Conservation (phyloP, 73 alveolate species). For the Symbiodinium natans region DNA sequence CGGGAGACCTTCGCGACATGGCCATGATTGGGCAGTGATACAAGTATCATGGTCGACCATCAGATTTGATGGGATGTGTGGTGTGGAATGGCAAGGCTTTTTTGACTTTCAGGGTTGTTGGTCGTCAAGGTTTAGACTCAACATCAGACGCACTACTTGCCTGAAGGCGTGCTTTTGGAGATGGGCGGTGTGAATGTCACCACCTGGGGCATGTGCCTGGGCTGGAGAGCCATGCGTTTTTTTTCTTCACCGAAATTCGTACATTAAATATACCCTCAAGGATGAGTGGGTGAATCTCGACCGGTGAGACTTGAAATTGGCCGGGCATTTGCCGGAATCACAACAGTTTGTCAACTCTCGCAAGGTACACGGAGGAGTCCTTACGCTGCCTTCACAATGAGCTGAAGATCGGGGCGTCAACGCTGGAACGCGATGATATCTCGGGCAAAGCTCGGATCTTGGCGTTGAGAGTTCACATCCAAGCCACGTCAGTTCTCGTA, state of each 20-base stretch:
- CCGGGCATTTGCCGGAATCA: neutral
- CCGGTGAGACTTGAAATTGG: neutral
- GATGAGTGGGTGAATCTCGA: neutral
- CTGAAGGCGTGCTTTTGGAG: conserved; percentile 86
- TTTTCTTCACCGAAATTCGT: neutral
- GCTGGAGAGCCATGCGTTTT: neutral
- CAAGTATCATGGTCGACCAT: no score
- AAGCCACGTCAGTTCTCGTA: no score
- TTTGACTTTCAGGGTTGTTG: no score
- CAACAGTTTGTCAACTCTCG: neutral
- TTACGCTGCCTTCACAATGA: conserved; percentile 33
- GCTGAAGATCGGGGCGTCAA: conserved; percentile 48
- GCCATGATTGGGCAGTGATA: neutral
- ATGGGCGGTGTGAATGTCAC: conserved; percentile 90
- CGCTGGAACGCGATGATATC: conserved; percentile 76
- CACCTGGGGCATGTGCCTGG: conserved; percentile 78
- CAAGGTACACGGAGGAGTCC: conserved; percentile 44
- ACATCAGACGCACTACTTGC: no score
- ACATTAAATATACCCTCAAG: no score
- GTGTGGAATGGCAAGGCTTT: no score
- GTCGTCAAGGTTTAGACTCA: no score
- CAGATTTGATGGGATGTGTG: no score
- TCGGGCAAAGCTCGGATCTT: conserved; percentile 33
- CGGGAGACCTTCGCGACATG: conserved; percentile 39
- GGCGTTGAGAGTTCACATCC: no score